These are phyloP conservation scores for Polytrichum commune DNA, from an alignment of 225 moss, liverwort and hornwort genomes.

Conservation along the genomic window DNA sequence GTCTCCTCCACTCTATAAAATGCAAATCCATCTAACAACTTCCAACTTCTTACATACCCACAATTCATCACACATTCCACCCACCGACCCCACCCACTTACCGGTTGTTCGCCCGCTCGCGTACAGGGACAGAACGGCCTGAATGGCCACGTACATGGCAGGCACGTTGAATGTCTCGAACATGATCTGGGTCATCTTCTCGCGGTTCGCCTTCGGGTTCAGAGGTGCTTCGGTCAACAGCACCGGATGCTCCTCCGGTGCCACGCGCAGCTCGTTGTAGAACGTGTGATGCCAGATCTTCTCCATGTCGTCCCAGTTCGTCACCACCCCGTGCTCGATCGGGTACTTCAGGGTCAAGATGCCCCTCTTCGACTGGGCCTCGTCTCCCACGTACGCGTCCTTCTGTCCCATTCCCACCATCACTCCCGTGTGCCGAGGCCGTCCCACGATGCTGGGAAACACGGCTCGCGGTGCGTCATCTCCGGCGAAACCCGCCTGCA, in stretches of 20 bases:
- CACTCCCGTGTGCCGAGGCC: conserved; percentile 53
- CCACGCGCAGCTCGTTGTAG: conserved; percentile 55
- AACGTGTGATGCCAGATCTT: conserved; percentile 58
- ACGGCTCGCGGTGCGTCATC: conserved; percentile 81
- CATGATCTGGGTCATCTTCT: conserved; percentile 66
- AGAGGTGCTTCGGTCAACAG: conserved; percentile 52
- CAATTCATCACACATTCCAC: no score
- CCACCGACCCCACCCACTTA: not conserved
- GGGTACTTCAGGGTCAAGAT: conserved; percentile 59
- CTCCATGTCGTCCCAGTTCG: conserved; percentile 69
- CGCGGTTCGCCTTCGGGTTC: conserved; percentile 62
- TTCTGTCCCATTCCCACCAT: conserved; percentile 61
- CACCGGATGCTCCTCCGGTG: conserved; percentile 59
- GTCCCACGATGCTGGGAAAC: conserved; percentile 77
- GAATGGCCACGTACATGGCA: conserved; percentile 53
- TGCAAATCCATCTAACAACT: no score
- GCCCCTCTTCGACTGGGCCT: conserved; percentile 60
- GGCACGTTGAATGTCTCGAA: conserved; percentile 66
- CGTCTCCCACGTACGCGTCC: conserved; percentile 56
- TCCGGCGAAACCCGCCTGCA: conserved; percentile 80
- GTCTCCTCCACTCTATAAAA: no score
- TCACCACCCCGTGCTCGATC: conserved; percentile 61
- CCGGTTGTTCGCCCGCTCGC: conserved; percentile 60
- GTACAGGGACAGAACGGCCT: conserved; percentile 47
- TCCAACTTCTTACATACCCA: no score